Evolutionary conservation across 768 basidiomycete genomes (phyloP), one percentile per base, ranked within the genome.

Genomic region (Zangia roseola): DNA sequence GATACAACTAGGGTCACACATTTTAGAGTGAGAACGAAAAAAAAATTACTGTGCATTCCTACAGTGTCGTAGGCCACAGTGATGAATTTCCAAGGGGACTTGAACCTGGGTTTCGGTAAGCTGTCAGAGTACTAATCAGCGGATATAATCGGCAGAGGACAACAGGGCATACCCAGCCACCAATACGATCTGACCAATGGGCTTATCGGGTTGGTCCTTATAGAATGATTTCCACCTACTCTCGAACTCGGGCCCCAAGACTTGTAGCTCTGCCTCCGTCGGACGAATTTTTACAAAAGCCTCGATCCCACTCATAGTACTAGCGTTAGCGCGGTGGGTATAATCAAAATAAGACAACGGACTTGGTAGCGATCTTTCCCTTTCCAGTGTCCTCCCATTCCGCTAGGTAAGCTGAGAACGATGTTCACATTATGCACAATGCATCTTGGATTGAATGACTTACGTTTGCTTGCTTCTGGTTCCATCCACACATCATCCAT

Each of bases 291-390:
- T 68, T 41, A 58, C 47, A 5, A 33, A 31, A 2, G 51, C 61
- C 17, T 63, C 65, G 2, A 25, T 28, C 13, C 49, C 54, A 21
- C 59, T 60, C 50, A 4, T 23, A 41, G 17, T 10, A 25, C 3
- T 6, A 14, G 4, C 28, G 24, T 42, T 6, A 46, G 10, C 9
- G 19, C 4, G 16, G 30, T 9, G 43, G 17, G 20, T 25, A 24
- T 40, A 33, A 31, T n/a, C 28, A 2, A 24, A 43, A 8, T 26
- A 34, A 24, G 21, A 17, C 24, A 20, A 50, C 72, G 6, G 35
- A 83, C 84, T 82, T 84, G 55, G 76, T 72, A 1, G 80, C 71
- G 55, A 84, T 68, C 31, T 77, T 53, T 2, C 80, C 80, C 31
- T 62, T 69, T 0, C 77, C 80, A 2, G 62, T 60, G 25, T 61